Evolutionary conservation across 2,329 filamentous ascomycete species (phyloP), one percentile per base, ranked within the genome.

Genomic region (Microsporum audouinii): DNA sequence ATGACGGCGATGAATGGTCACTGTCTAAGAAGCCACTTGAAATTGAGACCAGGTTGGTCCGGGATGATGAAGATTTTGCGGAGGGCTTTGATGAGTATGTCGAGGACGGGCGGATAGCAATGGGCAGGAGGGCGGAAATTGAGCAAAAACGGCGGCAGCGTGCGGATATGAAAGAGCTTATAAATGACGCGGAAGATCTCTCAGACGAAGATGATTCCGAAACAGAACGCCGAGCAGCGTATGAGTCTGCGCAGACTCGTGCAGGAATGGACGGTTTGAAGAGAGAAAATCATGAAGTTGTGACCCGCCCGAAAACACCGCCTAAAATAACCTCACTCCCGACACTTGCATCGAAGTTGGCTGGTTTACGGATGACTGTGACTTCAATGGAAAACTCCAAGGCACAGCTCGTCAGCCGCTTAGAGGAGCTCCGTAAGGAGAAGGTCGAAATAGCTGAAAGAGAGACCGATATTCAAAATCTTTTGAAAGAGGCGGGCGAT

Each of bases 31-130:
- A 77, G 17, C 83, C 84, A 65, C 84, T 86, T 67, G 84, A 87
- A 65, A 82, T 84, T 38, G 82, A 91, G 63, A 88, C 87, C 4
- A 82, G 92, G 1, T 80, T 97, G 1, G 82, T 91, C 4, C 83
- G 81, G 47, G 91, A 96, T 38, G 92, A 97, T 67, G 92, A 97
- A 71, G 90, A 97, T 69, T 82, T 96, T 0, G 89, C 88, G 41
- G 94, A 97, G 75, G 91, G 91, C 0, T 97, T 95, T 67, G 92
- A 97, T 63, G 87, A 92, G 60, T 96, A 89, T 68, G 89, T 94
- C 6, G 88, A 94, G 45, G 89, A 96, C 70, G 90, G 88, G 6
- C 84, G 84, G 5, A 83, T 96, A 7, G 83, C 88, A 0, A 79
- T 96, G 0, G 89, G 91, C 38, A 84, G 82, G 64, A 88, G 88